Evolutionary conservation across 108 stramenopile species (phyloP).

Genomic region (Discostella stelligeroides): DNA sequence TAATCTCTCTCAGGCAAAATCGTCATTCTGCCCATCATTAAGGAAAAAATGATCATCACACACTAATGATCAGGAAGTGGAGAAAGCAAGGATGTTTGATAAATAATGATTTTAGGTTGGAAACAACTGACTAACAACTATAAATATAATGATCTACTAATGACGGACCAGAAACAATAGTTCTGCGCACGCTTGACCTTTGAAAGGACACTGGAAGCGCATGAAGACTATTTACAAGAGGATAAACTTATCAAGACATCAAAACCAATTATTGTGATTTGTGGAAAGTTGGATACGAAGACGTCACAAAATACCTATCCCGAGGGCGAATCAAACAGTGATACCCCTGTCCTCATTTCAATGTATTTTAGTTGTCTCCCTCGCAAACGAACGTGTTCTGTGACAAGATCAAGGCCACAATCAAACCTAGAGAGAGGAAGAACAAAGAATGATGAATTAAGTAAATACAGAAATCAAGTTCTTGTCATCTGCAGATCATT

Average conservation of each 20-base stretch:
- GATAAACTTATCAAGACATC: neutral
- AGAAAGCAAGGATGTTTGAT: too few species aligned
- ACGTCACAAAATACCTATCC: neutral
- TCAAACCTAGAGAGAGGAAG: slow-evolving; percentile 61
- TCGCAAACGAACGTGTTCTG: slow-evolving; percentile 89
- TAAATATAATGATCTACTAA: too few species aligned
- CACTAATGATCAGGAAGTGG: too few species aligned
- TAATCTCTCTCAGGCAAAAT: too few species aligned
- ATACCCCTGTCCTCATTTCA: neutral
- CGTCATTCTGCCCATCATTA: too few species aligned
- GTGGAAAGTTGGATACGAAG: neutral
- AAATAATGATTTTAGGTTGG: too few species aligned
- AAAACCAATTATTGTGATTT: too few species aligned
- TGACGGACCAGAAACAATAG: too few species aligned
- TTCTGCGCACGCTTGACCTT: too few species aligned
- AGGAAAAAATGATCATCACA: too few species aligned
- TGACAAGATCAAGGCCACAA: slow-evolving; percentile 98
- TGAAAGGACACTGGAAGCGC: neutral
- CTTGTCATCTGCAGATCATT: too few species aligned
- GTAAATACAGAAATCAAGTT: too few species aligned
- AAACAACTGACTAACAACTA: neutral
- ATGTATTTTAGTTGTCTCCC: slow-evolving; percentile 62
- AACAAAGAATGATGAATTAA: slow-evolving; percentile 33
- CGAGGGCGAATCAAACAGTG: neutral
- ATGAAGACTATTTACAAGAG: neutral